These are phyloP conservation scores for Geum urbanum DNA, from an alignment of 306 rosid species.

Conservation along the genomic window DNA sequence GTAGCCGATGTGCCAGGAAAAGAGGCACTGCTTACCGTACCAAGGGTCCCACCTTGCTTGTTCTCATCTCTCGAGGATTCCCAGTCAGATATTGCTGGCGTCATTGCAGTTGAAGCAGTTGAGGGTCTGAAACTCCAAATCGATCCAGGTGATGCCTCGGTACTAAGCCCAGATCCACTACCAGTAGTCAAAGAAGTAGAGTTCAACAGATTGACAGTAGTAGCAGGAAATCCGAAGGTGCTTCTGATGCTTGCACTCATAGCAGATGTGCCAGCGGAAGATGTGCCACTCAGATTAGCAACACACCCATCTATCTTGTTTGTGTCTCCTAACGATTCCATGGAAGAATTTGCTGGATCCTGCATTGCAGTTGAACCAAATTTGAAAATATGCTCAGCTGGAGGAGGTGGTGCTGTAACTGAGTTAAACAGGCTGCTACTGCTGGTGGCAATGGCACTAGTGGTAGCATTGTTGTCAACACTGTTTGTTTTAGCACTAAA, in stretches of 20 bases:
- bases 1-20: constrained; percentile 40
- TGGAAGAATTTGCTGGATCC: constrained; percentile 24
- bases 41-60: constrained; percentile 39
- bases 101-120: constrained; percentile 24
- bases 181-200: constrained; percentile 23
- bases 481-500: constrained; percentile 14
- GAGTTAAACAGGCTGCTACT: constrained; percentile 15
- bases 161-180: constrained; percentile 32
- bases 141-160: constrained; percentile 28
- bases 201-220: constrained; percentile 41
- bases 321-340: constrained; percentile 36
- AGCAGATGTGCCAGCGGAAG: constrained; percentile 40
- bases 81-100: constrained; percentile 28
- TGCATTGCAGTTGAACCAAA: constrained; percentile 37
- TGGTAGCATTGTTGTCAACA: not conserved
- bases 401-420: constrained; percentile 29
- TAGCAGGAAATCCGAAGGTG: constrained; percentile 48
- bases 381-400: constrained; percentile 28
- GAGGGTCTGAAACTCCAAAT: not conserved
- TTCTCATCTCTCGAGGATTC: constrained; percentile 35
- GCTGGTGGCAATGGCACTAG: constrained; percentile 25
- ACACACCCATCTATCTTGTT: constrained; percentile 40
- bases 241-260: constrained; percentile 35
- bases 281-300: constrained; percentile 33
- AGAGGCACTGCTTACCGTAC: constrained; percentile 37